A percentile compares a stretch with the other conserved stretches of the same genome.
phyloP scores from a whole-genome alignment of 306 rosid genomes.

The Dalbergia oliveri region DNA sequence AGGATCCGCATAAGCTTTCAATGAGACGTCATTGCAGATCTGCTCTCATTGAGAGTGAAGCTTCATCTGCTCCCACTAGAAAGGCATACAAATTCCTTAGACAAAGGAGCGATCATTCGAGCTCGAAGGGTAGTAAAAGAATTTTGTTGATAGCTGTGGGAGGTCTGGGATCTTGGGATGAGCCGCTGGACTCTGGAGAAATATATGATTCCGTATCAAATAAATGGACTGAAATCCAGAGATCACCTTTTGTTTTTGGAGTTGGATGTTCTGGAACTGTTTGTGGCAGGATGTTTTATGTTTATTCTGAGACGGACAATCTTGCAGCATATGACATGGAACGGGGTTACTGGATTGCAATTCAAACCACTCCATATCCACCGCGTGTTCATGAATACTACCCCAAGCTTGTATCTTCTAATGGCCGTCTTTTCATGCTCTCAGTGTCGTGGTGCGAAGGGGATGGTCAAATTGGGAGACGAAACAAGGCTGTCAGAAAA shows the following conservation, averaged over 20 bases:
- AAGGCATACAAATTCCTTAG: slow-evolving; percentile 76
- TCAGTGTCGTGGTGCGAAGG: slow-evolving; percentile 99
- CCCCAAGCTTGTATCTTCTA: slow-evolving; percentile 86
- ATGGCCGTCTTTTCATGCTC: slow-evolving; percentile 80
- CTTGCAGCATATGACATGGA: slow-evolving; percentile 90
- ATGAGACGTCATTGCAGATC: slow-evolving; percentile 80
- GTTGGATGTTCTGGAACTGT: slow-evolving; percentile 85
- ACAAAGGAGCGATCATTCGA: slow-evolving; percentile 74
- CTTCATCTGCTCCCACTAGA: slow-evolving; percentile 62
- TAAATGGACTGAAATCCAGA: slow-evolving; percentile 92
- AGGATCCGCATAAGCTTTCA: slow-evolving; percentile 98
- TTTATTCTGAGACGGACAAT: slow-evolving; percentile 90
- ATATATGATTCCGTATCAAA: slow-evolving; percentile 83
- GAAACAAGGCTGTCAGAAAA: slow-evolving; percentile 97
- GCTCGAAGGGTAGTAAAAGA: slow-evolving; percentile 68
- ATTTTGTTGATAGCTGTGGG: slow-evolving; percentile 88
- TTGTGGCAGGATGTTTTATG: slow-evolving; percentile 86
- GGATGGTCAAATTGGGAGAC: slow-evolving; percentile 89
- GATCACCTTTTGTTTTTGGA: slow-evolving; percentile 83
- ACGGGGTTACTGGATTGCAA: slow-evolving; percentile 80
- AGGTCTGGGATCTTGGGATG: slow-evolving; percentile 97
- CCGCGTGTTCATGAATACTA: slow-evolving; percentile 84
- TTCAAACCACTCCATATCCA: slow-evolving; percentile 81
- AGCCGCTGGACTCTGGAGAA: slow-evolving; percentile 95
- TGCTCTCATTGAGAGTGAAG: slow-evolving; percentile 65